Base-by-base conservation (phyloP, 768 basidiomycete species). In the Imleria badia region DNA sequence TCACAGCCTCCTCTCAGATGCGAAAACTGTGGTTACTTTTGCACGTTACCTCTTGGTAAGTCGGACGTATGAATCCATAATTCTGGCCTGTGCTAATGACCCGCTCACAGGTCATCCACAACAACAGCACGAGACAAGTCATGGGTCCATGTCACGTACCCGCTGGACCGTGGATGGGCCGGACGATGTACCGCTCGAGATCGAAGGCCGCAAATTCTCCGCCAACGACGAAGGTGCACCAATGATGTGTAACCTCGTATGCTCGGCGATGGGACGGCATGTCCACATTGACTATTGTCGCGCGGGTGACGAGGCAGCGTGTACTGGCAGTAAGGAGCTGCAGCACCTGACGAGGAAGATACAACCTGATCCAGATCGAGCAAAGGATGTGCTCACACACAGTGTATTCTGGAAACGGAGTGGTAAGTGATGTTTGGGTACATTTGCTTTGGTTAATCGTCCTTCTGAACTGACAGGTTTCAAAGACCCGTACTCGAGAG, bases 401-500 rank as follows among this genome's bases (percentile, higher is more conserved):
- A 69, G 63, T 23, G 57, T 86, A 29, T 78, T 76, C 57, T 86
- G 84, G 84, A 74, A 75, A 54, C 75, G 84, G 19, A 75, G 76
- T 55, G 85, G 84, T 83, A 51, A 30, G 67, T 45, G 2, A n/a
- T 2, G 0, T 10, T 47, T 26, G 15, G 2, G 1, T 20, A 4
- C 5, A 20, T 31, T 11, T 12, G n/a, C 5, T 0, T 38, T 20
- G 6, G 9, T 12, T 30, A 15, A 47, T 36, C 5, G 15, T 12
- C 3, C 5, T 17, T 14, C 29, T 30, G 30, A 2, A 38, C 22
- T 13, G 22, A 19, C 42, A 83, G 83, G 80, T 11, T 85, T 85
- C 71, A 82, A 78, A 73, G 83, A 86, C 61, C 84, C 84, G 0
- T 85, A 86, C 54, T 77, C 82, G 20, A 74, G 73, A n/a, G 81